Percentiles rank a stretch among this genome's conserved stretches.
Evolutionary conservation across 768 basidiomycete genomes (phyloP).

Genomic region (Agaricus sinodeliciosus): DNA sequence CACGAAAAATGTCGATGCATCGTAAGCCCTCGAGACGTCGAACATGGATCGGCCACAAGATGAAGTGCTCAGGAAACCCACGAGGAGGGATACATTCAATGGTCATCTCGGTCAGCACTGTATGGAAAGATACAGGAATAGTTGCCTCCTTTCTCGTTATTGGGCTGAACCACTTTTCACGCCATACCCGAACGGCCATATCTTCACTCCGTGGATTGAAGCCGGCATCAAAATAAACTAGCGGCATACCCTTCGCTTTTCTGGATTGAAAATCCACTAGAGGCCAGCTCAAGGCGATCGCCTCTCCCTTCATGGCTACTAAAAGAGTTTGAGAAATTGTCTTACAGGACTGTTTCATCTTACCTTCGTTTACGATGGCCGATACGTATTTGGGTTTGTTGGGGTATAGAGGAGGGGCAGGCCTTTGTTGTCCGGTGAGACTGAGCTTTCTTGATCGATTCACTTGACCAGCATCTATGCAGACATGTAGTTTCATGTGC

Average conservation of each 20-base stretch:
- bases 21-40: slow-evolving; percentile 36
- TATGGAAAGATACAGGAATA: slow-evolving; percentile 37
- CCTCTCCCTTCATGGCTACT: slow-evolving; percentile 33
- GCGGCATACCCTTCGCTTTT: slow-evolving; percentile 23
- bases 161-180: slow-evolving; percentile 16
- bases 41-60: slow-evolving; percentile 35
- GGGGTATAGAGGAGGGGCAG: not conserved
- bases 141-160: slow-evolving; percentile 32
- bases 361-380: slow-evolving; percentile 22
- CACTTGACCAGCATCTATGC: not conserved
- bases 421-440: slow-evolving; percentile 7
- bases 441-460: slow-evolving; percentile 8
- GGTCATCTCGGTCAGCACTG: slow-evolving; percentile 39
- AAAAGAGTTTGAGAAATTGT: not conserved
- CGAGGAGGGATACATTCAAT: slow-evolving; percentile 21
- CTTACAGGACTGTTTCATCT: not conserved
- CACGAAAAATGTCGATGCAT: slow-evolving; percentile 53
- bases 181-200: slow-evolving; percentile 17
- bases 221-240: slow-evolving; percentile 44
- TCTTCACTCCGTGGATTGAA: slow-evolving; percentile 30
- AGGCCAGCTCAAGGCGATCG: slow-evolving; percentile 42
- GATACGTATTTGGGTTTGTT: slow-evolving; percentile 21
- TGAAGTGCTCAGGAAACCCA: slow-evolving; percentile 27
- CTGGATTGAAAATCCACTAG: slow-evolving; percentile 33
- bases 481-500: not conserved